Percentiles rank a stretch among this genome's conserved stretches.
Evolutionary conservation across 768 basidiomycete species (phyloP).

Genomic region (Tylopilus cervinicoccineus): DNA sequence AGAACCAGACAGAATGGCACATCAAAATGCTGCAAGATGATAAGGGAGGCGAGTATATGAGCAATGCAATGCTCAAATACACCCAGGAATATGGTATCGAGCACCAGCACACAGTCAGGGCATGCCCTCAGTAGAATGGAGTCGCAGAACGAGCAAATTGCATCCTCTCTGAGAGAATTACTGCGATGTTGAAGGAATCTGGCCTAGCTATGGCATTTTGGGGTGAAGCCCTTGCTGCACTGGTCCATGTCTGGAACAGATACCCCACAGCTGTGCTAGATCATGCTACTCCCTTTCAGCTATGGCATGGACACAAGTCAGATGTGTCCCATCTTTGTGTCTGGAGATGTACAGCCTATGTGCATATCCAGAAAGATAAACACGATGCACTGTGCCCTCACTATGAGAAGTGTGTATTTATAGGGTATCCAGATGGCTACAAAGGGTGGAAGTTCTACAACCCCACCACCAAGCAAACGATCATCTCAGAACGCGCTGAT

Average conservation of each 20-base stretch:
- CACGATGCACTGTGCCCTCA: not conserved
- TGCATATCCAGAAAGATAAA: not conserved
- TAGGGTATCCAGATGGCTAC: not conserved
- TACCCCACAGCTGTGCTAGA: not conserved
- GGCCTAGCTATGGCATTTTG: not conserved
- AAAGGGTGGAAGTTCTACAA: not conserved
- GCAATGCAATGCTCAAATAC: not conserved
- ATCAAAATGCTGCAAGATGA: not conserved
- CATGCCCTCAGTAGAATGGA: not conserved
- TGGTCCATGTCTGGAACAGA: not conserved
- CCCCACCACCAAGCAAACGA: not conserved
- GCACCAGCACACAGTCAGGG: not conserved
- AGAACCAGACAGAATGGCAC: not conserved
- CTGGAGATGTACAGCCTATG: too few species aligned
- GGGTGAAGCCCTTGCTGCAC: not conserved
- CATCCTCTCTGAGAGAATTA: not conserved
- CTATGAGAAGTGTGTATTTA: not conserved
- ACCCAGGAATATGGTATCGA: not conserved
- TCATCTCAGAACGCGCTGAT: not conserved
- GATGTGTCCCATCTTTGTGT: too few species aligned
- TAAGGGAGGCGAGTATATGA: not conserved
- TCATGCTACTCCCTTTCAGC: not conserved
- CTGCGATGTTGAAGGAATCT: not conserved
- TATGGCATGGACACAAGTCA: not conserved
- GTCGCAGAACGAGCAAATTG: not conserved